A percentile compares a stretch with the other conserved stretches of the same genome.
phyloP scores from a whole-genome alignment of 495 filamentous ascomycete genomes.

The Neurospora africana region DNA sequence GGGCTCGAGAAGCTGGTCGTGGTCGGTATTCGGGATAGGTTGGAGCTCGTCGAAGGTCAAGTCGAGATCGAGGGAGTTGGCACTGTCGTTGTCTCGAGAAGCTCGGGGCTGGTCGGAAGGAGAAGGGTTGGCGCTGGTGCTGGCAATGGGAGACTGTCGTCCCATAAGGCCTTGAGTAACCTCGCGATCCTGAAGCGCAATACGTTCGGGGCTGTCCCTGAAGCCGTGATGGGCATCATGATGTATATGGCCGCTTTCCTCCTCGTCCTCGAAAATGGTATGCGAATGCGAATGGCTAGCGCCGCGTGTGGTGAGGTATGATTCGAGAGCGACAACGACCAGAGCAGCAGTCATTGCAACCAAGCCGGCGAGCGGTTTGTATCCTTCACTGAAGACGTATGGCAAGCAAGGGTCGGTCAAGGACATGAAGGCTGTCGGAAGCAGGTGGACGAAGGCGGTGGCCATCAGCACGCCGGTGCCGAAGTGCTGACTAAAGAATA shows the following conservation, averaged over 20 bases:
- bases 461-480: constrained; percentile 80
- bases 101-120: not conserved
- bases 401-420: constrained; percentile 75
- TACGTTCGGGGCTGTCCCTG: constrained; percentile 1
- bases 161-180: not conserved
- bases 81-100: constrained; percentile 23
- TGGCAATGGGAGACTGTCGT: not conserved
- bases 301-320: constrained; percentile 54
- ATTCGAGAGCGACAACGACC: constrained; percentile 64
- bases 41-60: constrained; percentile 44
- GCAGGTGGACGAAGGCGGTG: constrained; percentile 79
- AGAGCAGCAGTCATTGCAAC: constrained; percentile 71
- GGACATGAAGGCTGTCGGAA: constrained; percentile 74
- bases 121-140: not conserved
- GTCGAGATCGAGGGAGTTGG: constrained; percentile 32
- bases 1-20: constrained; percentile 12
- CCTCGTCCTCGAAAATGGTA: constrained; percentile 27
- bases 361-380: constrained; percentile 65
- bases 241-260: constrained; percentile 21
- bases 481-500: constrained; percentile 74
- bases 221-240: not conserved
- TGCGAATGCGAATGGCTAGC: constrained; percentile 44
- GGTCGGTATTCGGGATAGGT: constrained; percentile 17
- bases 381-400: constrained; percentile 57
- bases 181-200: not conserved